Evolutionary conservation across 2,329 filamentous ascomycete genomes (phyloP).

Genomic region (Colletotrichum phormii): DNA sequence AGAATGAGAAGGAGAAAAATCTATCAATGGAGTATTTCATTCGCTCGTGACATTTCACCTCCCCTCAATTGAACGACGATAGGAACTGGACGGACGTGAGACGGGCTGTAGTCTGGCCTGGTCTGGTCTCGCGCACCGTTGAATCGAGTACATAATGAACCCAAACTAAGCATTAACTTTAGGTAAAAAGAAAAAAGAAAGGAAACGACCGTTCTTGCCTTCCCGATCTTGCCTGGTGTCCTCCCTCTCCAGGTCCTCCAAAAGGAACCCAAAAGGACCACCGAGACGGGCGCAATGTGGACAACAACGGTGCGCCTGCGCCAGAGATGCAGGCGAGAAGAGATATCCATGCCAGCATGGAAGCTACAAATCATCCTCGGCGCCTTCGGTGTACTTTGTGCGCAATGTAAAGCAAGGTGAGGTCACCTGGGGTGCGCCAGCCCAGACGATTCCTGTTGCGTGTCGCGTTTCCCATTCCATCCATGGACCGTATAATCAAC

Average conservation of each 20-base stretch:
- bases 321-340: constrained; percentile 1
- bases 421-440: constrained; percentile 1
- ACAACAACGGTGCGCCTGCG: neutral
- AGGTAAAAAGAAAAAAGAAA: constrained; percentile 5
- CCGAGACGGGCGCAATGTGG: neutral
- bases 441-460: neutral
- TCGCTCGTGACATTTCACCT: neutral
- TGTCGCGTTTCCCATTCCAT: neutral
- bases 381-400: constrained; percentile 4
- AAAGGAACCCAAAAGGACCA: neutral
- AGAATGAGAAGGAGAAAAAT: neutral
- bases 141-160: neutral
- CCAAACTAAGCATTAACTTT: constrained; percentile 1
- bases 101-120: neutral
- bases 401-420: constrained; percentile 1
- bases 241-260: neutral
- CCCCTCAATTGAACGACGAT: neutral
- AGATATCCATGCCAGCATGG: neutral
- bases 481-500: neutral
- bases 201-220: neutral
- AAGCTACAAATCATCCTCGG: neutral
- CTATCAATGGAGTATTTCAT: neutral
- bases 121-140: constrained; percentile 4
- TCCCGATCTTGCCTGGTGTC: constrained; percentile 22
- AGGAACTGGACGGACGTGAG: constrained; percentile 16